Evolutionary conservation across 208 protist species (phyloP).

Genomic region (Strigomonas galati): DNA sequence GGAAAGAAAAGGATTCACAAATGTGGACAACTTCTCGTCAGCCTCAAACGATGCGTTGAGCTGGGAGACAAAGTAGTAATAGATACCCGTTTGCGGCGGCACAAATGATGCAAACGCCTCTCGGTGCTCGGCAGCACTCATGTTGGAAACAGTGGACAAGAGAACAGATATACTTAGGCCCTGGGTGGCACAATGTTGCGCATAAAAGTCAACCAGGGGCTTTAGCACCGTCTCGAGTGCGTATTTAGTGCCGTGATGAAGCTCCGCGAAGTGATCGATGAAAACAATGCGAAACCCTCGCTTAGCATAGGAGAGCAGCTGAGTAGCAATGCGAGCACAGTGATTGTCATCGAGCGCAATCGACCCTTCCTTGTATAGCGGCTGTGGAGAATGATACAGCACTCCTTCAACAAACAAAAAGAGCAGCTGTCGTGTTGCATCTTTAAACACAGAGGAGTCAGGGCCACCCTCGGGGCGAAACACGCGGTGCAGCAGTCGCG

Average conservation of each 20-base stretch:
- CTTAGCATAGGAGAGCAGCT: slow-evolving; percentile 33
- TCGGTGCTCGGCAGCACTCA: slow-evolving; percentile 34
- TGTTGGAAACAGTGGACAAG: slow-evolving; percentile 73
- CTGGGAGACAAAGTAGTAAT: slow-evolving; percentile 55
- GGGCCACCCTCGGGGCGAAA: slow-evolving; percentile 30
- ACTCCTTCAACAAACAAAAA: slow-evolving; percentile 69
- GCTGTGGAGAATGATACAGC: slow-evolving; percentile 13
- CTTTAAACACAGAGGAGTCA: slow-evolving; percentile 38
- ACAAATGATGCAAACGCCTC: slow-evolving; percentile 44
- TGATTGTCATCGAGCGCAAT: neutral
- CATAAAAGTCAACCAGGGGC: slow-evolving; percentile 42
- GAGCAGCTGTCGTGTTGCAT: slow-evolving; percentile 51
- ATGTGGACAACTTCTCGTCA: slow-evolving; percentile 37
- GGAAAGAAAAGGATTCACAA: slow-evolving; percentile 24
- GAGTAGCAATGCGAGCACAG: slow-evolving; percentile 13
- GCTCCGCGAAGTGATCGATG: slow-evolving; percentile 70
- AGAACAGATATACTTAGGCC: slow-evolving; percentile 48
- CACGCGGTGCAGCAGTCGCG: slow-evolving; percentile 67
- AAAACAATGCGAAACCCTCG: slow-evolving; percentile 74
- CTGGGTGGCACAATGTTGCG: slow-evolving; percentile 20
- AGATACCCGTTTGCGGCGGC: slow-evolving; percentile 54
- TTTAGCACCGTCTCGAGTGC: slow-evolving; percentile 34
- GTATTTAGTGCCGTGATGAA: slow-evolving; percentile 69
- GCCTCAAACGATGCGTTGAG: slow-evolving; percentile 66
- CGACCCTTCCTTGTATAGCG: neutral